Evolutionary conservation across 2,329 filamentous ascomycete species (phyloP), one percentile per base, ranked within the genome.

Genomic region (Nannizzia gypsea): DNA sequence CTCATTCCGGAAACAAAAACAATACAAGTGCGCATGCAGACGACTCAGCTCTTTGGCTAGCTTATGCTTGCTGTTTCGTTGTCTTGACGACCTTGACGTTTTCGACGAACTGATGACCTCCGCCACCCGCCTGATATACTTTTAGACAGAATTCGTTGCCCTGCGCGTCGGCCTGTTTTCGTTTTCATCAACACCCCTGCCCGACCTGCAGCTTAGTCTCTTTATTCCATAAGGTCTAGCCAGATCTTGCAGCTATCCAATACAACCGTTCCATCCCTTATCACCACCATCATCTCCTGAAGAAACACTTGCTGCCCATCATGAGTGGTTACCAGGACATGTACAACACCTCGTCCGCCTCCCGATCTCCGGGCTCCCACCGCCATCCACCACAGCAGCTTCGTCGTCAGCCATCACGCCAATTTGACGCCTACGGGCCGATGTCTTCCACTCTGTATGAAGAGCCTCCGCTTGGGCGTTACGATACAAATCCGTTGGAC

Each of bases 281-380:
- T 42, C 44, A 5, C 26, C 20, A 9, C n/a, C 50, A 15, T 22
- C n/a, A 26, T 26, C 26, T 56, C 13, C 34, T 58, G 34, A 54
- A 54, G 34, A 15, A 54, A 15, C 46, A 11, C 22, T 11, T 11
- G 13, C 38, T 42, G 38, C 38, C 58, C 40, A 52, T 59, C 42
- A 74, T 72, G 72, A 74, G 67, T 69, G 72, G 68, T 44, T 64
- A 65, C 36, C 69, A 70, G 62, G 72, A 74, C 59, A 74, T 76
- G 80, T 90, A 89, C 77, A 86, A 89, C 66, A 87, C 88, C 67
- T 74, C 81, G 61, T 74, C 81, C 63, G 26, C 38, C 13, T 86
- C 85, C 71, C 86, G 88, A 69, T 89, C 87, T 64, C 89, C 89
- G 42, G 85, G 83, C 69, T 84, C 86, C 34, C 84, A 88, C 71